These are phyloP conservation scores for Barnettozyma pratensis DNA, from an alignment of 805 yeast species.

Conservation along the genomic window DNA sequence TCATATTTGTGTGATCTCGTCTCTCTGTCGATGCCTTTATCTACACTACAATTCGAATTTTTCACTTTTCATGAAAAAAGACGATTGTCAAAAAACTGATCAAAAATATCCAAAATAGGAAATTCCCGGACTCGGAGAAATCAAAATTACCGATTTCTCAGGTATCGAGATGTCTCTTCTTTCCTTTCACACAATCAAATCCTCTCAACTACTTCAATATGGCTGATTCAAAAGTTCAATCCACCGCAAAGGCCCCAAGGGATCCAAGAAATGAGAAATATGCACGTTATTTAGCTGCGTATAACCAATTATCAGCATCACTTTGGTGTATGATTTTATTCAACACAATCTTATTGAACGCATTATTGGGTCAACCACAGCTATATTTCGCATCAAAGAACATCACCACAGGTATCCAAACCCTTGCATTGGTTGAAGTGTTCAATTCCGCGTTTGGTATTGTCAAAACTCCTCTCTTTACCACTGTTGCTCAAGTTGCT, in stretches of 20 bases:
- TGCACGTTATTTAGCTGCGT: constrained; percentile 32
- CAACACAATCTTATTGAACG: constrained; percentile 35
- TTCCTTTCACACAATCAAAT: background rate
- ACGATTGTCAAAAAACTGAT: background rate
- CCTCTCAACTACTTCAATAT: background rate
- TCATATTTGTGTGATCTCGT: background rate
- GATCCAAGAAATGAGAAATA: constrained; percentile 3
- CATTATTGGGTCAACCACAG: constrained; percentile 56
- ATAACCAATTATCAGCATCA: constrained; percentile 48
- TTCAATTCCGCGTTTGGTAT: constrained; percentile 72
- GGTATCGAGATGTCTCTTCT: background rate
- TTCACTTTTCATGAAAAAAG: background rate
- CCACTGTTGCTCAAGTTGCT: constrained; percentile 82
- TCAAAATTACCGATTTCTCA: background rate
- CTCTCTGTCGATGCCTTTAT: background rate
- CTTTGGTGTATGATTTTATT: constrained; percentile 50
- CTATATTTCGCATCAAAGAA: constrained; percentile 55
- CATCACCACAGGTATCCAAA: constrained; percentile 63
- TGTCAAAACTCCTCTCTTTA: constrained; percentile 79
- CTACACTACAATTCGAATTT: background rate
- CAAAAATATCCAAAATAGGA: background rate
- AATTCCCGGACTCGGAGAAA: background rate
- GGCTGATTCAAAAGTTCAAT: background rate
- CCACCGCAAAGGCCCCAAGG: background rate
- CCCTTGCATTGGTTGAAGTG: constrained; percentile 76